Evolutionary conservation across 1,284 basidiomycete genomes (phyloP), one percentile per base, ranked within the genome.

Genomic region (Cronartium ribicola): DNA sequence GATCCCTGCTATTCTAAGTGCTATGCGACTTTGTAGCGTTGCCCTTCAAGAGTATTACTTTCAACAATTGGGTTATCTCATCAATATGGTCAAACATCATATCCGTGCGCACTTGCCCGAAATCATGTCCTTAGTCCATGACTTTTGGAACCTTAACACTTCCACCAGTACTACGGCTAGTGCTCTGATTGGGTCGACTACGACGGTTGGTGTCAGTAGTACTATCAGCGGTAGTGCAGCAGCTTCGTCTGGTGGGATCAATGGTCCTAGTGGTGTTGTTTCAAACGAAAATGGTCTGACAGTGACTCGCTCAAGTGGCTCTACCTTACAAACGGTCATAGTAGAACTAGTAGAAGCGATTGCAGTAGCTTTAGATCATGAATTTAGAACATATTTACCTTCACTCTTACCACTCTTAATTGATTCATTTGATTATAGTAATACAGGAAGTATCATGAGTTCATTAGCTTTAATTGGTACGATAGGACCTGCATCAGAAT

Each of bases 381-480:
- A 98, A 81, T 98, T 98, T 85, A 95, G 95, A 81, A 94, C 94
- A 1, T 97, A 95, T 83, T 84, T 99, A n/a, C 93, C 95, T 0
- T 89, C 88, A 29, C 88, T 98, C 59, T 84, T 99, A 2, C 95
- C 95, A 40, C 87, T 94, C 46, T 87, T 98, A 77, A 86, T 99
- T 64, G 90, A 85, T 68, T 84, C 94, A 0, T 96, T 98, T 78
- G 94, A 97, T 76, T 67, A 67, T 29, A 75, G 66, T 63, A 75
- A 75, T 41, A 75, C 66, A 62, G 80, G 59, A 29, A 48, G 66
- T 39, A 63, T 44, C 48, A 39, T 74, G 59, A 67, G 71, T 39
- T 66, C 64, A 20, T 11, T 57, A 20, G 55, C 55, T 22, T 57
- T 57, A n/a, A 29, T 17, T 22, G 57, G 41, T 48, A 67, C 66